Evolutionary conservation across 176 grass and related monocot genomes (phyloP).

Genomic region (Sorghum bicolor): Sorghum_bicolor_NCBIv3 NC_012871.2:3944501-3945000

Average conservation of each 20-base stretch:
- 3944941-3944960: neutral
- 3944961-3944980: neutral
- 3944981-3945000: no score
- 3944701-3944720: neutral
- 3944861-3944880: neutral
- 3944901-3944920: constrained; percentile 20
- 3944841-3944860: neutral
- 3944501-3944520: neutral
- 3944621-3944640: constrained; percentile 46
- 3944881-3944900: constrained; percentile 25
- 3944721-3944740: no score
- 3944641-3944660: constrained; percentile 48
- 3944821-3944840: neutral
- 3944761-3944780: no score
- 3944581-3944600: neutral
- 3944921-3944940: constrained; percentile 37
- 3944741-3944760: neutral
- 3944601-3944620: constrained; percentile 54
- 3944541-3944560: neutral
- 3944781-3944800: constrained; percentile 24
- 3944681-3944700: constrained; percentile 25
- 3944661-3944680: constrained; percentile 62
- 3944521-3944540: neutral
- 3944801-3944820: neutral
- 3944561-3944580: neutral